Evolutionary conservation across 140 eudicot species (phyloP), one percentile per base, ranked within the genome.

Genomic region (Bidens hawaiensis): DNA sequence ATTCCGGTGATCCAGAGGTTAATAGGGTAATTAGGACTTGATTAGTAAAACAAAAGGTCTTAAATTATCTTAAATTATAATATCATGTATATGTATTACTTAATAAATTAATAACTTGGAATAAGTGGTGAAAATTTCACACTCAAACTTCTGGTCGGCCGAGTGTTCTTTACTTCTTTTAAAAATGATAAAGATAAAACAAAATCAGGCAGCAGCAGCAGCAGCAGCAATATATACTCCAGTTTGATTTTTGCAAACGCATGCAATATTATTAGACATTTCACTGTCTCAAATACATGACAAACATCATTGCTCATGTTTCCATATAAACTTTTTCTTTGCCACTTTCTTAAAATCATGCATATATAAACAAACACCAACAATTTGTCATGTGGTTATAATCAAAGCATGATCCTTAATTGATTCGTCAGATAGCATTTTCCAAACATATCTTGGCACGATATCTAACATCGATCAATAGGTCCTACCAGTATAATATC

Each of bases 251-350:
- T 56, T 65, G 68, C 73, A 73, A 50, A 58, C 68, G 68, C 73
- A 73, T 73, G 78, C 62, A 48, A 21, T 6, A 66, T 66, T 66
- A 66, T 47, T 73, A 74, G 78, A 74, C 78, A 74, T 36, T 48
- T 74, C 78, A 74, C 78, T 74, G 63, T 58, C 78, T 73, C 54
- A 47, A 49, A 47, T 48, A 57, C 73, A 48, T 47, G 61, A 27
- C 63, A 68, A 58, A 50, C 74, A 74, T 74, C 74, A 74, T 74
- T 74, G 74, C 28, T 74, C n/a, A n/a, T n/a, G 73, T 74, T 66
- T 74, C 78, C 78, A 65, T 67, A 21, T 51, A 23, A 57, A 47
- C 47, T 59, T 47, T 73, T 58, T 18, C 49, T 49, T 65, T 48
- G 24, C 8, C 6, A 5, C 34, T 10, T 43, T 23, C 9, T 48